Conservation (phyloP, 2,329 filamentous ascomycete genomes). For the Fusarium sp. region DNA sequence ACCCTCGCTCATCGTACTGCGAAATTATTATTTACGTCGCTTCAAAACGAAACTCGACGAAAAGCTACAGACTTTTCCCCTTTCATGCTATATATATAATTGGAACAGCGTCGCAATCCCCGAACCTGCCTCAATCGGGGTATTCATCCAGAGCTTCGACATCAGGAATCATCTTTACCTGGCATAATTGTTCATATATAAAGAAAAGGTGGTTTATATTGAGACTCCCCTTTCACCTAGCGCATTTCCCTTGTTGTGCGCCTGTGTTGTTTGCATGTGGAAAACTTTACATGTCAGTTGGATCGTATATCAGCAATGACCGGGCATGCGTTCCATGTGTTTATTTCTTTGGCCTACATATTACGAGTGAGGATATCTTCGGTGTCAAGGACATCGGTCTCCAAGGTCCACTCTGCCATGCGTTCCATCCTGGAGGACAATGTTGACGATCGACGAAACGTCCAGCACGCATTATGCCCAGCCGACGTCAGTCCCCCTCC, state of each 20-base stretch:
- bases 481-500: not conserved
- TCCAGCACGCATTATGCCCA: not conserved
- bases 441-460: accelerated
- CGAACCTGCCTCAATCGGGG: not conserved
- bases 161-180: not conserved
- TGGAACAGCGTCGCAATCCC: not conserved
- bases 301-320: not conserved
- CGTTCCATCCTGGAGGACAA: not conserved
- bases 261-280: not conserved
- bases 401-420: not conserved
- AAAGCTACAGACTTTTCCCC: not conserved
- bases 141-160: not conserved
- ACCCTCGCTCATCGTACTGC: too few relatives aligned
- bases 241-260: too few relatives aligned
- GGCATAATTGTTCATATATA: not conserved
- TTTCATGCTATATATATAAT: not conserved
- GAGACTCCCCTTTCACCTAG: too few relatives aligned
- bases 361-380: not conserved
- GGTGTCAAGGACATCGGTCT: not conserved
- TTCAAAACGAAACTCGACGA: not conserved
- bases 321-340: not conserved
- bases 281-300: not conserved
- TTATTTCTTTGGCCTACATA: not conserved
- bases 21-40: too few relatives aligned
- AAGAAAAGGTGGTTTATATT: not conserved